A percentile compares a stretch with the other conserved stretches of the same genome.
Conservation (phyloP, 2,329 filamentous ascomycete species). For the Laburnicola sp. region DNA sequence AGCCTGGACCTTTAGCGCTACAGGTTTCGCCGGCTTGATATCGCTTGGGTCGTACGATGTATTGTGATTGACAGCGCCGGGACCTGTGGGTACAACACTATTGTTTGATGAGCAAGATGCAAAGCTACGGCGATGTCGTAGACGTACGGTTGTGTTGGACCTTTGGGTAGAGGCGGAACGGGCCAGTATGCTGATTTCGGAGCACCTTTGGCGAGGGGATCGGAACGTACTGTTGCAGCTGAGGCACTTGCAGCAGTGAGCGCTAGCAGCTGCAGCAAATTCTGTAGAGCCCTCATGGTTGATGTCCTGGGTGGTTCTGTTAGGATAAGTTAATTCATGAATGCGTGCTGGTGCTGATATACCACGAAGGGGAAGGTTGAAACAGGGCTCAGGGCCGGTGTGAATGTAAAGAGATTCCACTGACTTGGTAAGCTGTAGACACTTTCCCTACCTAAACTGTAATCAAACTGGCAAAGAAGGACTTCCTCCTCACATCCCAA, state of each 20-base stretch:
- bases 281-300: background rate
- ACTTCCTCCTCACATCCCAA: too few species aligned
- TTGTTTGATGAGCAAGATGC: background rate
- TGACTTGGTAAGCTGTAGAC: too few species aligned
- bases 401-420: too few species aligned
- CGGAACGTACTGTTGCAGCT: background rate
- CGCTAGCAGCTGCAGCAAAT: background rate
- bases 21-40: background rate
- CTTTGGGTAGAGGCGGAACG: background rate
- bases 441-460: too few species aligned
- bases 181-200: constrained; percentile 7
- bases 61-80: background rate
- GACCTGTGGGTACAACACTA: background rate
- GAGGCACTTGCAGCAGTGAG: background rate
- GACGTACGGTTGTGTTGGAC: constrained; percentile 1
- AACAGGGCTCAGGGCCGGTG: background rate
- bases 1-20: background rate
- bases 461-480: too few species aligned
- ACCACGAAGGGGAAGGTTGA: too few species aligned
- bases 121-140: background rate
- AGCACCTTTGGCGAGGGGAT: constrained; percentile 2
- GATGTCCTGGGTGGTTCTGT: background rate
- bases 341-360: too few species aligned
- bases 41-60: constrained; percentile 1
- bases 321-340: too few species aligned